Evolutionary conservation across 1,284 basidiomycete species (phyloP), one percentile per base, ranked within the genome.

Genomic region (Sporisorium graminicola): DNA sequence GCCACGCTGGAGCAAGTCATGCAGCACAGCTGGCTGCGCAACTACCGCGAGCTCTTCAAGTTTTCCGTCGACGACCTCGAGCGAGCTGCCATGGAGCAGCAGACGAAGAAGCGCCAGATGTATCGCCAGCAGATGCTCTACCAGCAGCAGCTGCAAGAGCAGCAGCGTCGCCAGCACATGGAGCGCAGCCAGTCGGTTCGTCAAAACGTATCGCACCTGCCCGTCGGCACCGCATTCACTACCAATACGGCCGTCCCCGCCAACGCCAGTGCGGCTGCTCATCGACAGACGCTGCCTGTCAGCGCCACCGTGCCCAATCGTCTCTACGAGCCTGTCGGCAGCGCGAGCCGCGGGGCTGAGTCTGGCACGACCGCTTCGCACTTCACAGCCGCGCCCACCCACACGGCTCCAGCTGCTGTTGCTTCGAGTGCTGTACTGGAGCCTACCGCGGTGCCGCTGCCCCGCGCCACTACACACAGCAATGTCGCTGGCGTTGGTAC

Each of bases 11-110:
- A 80, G 31, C 78, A 79, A 50, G 84, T 85, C 60, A 85, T 85
- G 84, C 69, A 73, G 51, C 84, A 85, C 66, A 74, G 77, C 56
- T 85, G 84, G 84, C 80, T 85, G 49, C 70, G 78, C 59, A 77
- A 80, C 31, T 85, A 85, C 77, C 75, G 81, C 53, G 82, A 84
- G 56, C 75, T 85, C 43, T 85, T 85, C 82, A 78, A 71, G 42
- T 85, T 85, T 65, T 80, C 78, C 20, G 84, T 85, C 43, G 77
- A 84, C 50, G 84, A 85, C 26, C 81, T 85, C 14, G 84, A 85
- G 59, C 73, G 77, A 18, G 84, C 84, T 16, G 84, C 84, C 37
- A 75, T 82, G 59, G 84, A 85, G 69, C 84, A 85, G 73, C 83
- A 84, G 75, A 79, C 77, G 35, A 79, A 83, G 75, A 85, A 85